Conservation (phyloP, 192 early-diverging fungal species). For the Gorgonomyces haynaldii region DNA sequence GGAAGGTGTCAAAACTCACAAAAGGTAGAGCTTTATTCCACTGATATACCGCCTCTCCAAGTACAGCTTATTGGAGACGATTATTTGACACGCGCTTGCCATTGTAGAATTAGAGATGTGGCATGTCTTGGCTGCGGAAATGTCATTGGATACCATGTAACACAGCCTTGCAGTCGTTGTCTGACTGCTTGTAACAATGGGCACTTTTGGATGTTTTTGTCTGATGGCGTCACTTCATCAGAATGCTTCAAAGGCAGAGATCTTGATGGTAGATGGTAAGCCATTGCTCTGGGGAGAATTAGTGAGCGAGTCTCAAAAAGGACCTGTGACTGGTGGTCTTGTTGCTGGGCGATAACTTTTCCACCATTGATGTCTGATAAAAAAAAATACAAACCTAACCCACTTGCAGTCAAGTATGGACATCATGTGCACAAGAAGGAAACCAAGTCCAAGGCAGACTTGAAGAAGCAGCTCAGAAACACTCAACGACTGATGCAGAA, state of each 20-base stretch:
- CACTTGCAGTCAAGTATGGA: constrained; percentile 3
- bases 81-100: constrained; percentile 59
- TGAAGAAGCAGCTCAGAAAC: constrained; percentile 5
- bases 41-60: constrained; percentile 45
- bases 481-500: neutral
- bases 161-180: constrained; percentile 69
- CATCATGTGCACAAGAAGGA: constrained; percentile 8
- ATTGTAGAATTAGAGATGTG: constrained; percentile 60
- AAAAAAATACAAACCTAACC: constrained; percentile 4
- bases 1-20: constrained; percentile 20
- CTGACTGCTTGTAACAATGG: constrained; percentile 89
- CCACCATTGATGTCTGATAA: too few relatives aligned
- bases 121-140: constrained; percentile 61
- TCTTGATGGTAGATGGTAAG: too few relatives aligned
- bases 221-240: constrained; percentile 2
- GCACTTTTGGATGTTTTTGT: constrained; percentile 95
- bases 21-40: constrained; percentile 53
- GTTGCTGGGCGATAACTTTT: too few relatives aligned
- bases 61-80: constrained; percentile 59
- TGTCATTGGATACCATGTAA: constrained; percentile 71
- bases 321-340: too few relatives aligned
- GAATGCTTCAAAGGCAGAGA: constrained; percentile 2
- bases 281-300: too few relatives aligned
- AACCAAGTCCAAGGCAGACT: neutral
- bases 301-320: too few relatives aligned